These are phyloP conservation scores for Termitomyces sp. DNA, from an alignment of 768 basidiomycete genomes.

Conservation along the genomic window DNA sequence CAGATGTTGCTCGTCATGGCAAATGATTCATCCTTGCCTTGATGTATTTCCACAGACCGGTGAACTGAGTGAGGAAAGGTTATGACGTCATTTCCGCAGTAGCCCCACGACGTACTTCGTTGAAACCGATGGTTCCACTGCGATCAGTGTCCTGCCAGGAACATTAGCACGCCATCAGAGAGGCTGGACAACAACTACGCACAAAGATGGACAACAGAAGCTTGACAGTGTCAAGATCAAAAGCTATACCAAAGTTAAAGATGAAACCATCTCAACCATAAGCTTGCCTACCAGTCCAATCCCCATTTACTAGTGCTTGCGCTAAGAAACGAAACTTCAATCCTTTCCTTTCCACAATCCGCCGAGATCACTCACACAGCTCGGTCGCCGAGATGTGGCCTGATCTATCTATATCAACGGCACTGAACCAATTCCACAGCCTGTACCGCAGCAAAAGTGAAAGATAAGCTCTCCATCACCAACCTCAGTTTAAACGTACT, in stretches of 20 bases:
- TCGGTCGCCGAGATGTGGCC: slow-evolving; percentile 60
- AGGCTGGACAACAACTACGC: slow-evolving; percentile 15
- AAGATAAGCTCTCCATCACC: neutral
- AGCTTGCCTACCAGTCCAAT: slow-evolving; percentile 65
- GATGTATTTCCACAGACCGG: slow-evolving; percentile 80
- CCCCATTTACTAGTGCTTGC: slow-evolving; percentile 47
- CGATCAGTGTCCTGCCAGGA: slow-evolving; percentile 55
- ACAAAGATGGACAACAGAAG: slow-evolving; percentile 81
- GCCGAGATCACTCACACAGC: slow-evolving; percentile 45
- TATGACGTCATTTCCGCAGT: slow-evolving; percentile 9
- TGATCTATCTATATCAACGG: slow-evolving; percentile 67
- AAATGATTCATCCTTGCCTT: slow-evolving; percentile 32
- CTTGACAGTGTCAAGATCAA: slow-evolving; percentile 84
- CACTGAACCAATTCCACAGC: slow-evolving; percentile 66
- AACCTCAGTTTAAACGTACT: slow-evolving; percentile 38
- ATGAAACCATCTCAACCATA: neutral
- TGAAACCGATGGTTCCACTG: slow-evolving; percentile 75
- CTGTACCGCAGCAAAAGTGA: slow-evolving; percentile 26
- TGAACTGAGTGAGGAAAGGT: slow-evolving; percentile 39
- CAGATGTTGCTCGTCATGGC: neutral
- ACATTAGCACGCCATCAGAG: neutral
- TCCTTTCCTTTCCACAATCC: neutral
- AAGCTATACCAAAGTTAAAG: slow-evolving; percentile 37
- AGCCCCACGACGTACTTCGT: slow-evolving; percentile 42
- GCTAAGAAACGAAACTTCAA: slow-evolving; percentile 23